Conservation (phyloP, 164 flowering plant species). For the Annona cherimola region DNA sequence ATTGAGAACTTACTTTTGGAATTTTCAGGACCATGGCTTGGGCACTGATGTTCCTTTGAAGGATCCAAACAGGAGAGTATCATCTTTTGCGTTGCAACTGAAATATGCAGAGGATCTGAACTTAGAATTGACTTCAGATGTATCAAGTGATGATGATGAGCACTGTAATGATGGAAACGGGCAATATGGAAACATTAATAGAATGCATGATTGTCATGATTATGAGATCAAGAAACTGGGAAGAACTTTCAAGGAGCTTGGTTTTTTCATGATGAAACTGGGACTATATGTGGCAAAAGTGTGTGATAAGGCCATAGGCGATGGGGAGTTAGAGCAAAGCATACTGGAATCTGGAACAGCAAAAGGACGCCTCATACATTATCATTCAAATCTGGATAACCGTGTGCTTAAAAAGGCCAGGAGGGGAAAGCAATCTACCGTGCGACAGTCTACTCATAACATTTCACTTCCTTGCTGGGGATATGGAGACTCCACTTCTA, state of each 20-base stretch:
- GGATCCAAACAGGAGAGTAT: conserved; percentile 63
- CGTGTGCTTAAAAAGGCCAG: conserved; percentile 28
- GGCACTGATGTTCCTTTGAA: conserved; percentile 90
- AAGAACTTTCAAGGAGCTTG: conserved; percentile 47
- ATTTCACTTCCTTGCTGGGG: conserved; percentile 1
- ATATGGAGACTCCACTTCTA: not conserved
- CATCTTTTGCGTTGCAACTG: conserved; percentile 78
- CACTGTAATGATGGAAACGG: not conserved
- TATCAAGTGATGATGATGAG: not conserved
- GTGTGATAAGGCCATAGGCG: conserved; percentile 71
- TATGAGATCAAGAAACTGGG: conserved; percentile 49
- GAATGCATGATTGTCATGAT: conserved; percentile 14
- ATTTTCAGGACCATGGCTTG: conserved; percentile 63
- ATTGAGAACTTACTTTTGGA: conserved; percentile 8
- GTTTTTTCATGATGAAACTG: conserved; percentile 68
- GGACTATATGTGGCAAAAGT: conserved; percentile 68
- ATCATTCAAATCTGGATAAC: conserved; percentile 61
- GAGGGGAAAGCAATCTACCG: conserved; percentile 22
- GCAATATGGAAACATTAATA: conserved; percentile 4
- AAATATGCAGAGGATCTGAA: conserved; percentile 36
- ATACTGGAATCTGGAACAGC: conserved; percentile 66
- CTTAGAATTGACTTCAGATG: conserved; percentile 10
- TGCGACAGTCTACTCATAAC: conserved; percentile 4
- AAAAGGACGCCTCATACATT: conserved; percentile 89
- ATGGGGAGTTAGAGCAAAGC: conserved; percentile 62